Conservation (phyloP, 2,329 filamentous ascomycete genomes). For the Aspergillus tanneri region DNA sequence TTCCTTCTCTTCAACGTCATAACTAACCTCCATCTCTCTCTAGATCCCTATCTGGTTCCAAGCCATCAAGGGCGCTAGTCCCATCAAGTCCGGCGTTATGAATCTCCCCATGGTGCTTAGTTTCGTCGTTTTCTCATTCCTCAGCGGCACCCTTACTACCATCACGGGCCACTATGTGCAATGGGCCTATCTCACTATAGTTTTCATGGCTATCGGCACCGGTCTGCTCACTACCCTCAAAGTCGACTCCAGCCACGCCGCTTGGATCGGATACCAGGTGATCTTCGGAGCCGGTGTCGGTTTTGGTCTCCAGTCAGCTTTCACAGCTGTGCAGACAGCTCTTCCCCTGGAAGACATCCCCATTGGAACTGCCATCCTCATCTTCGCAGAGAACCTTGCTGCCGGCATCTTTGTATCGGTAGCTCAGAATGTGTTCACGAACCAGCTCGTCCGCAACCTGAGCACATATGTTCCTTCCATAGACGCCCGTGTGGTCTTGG, state of each 20-base stretch:
- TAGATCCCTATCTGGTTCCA: conserved; percentile 10
- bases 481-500: conserved; percentile 9
- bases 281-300: conserved; percentile 13
- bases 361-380: conserved; percentile 10
- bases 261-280: conserved; percentile 18
- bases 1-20: not conserved
- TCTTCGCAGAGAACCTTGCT: conserved; percentile 10
- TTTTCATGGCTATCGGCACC: conserved; percentile 4
- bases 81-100: conserved; percentile 1
- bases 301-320: conserved; percentile 8
- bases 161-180: conserved; percentile 4
- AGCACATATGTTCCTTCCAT: conserved; percentile 7
- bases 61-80: conserved; percentile 4
- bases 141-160: not conserved
- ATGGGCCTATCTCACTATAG: conserved; percentile 2
- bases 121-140: not conserved
- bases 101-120: conserved; percentile 4
- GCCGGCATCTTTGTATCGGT: conserved; percentile 13
- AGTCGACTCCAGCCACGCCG: not conserved
- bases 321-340: conserved; percentile 4
- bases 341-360: conserved; percentile 10
- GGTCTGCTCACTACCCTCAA: conserved; percentile 4
- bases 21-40: not conserved
- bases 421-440: conserved; percentile 18
- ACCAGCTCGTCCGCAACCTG: conserved; percentile 12